These are phyloP conservation scores for Geranomyces variabilis DNA, from an alignment of 192 early-diverging fungal species.

Conservation along the genomic window DNA sequence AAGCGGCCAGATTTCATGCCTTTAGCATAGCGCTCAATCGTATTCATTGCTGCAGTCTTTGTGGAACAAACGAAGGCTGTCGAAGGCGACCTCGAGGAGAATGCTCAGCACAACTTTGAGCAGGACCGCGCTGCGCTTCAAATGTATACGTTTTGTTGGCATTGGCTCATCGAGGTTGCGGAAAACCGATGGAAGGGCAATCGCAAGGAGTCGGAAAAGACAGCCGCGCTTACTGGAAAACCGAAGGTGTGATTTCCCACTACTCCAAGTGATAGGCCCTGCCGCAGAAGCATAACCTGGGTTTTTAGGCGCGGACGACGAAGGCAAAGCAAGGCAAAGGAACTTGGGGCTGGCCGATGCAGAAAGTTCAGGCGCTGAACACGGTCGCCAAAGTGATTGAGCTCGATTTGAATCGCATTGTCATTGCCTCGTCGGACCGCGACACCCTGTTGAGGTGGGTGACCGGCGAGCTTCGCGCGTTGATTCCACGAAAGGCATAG, in stretches of 20 bases:
- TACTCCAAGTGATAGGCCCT: not conserved
- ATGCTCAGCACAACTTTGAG: constrained; percentile 74
- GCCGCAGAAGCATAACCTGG: no score
- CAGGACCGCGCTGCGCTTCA: constrained; percentile 70
- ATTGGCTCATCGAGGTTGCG: constrained; percentile 76
- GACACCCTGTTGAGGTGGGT: constrained; percentile 66
- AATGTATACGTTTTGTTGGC: constrained; percentile 80
- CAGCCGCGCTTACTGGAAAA: constrained; percentile 10
- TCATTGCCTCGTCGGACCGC: constrained; percentile 71
- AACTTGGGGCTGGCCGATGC: constrained; percentile 64
- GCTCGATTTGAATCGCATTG: constrained; percentile 70
- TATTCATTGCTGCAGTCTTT: constrained; percentile 53
- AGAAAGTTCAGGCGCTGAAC: constrained; percentile 62
- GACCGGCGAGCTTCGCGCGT: not conserved
- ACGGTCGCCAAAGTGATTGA: constrained; percentile 53
- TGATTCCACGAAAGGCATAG: not conserved
- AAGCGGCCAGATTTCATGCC: not conserved
- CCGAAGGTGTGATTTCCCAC: constrained; percentile 11
- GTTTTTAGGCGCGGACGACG: not conserved
- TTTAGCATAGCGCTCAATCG: not conserved
- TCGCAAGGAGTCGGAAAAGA: constrained; percentile 37
- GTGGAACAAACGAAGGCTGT: constrained; percentile 65
- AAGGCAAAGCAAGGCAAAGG: constrained; percentile 45
- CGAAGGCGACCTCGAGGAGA: constrained; percentile 59
- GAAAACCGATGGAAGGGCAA: constrained; percentile 42